Percentiles rank a stretch among this genome's conserved stretches.
Conservation (phyloP, 352 stramenopile species). For the Peronospora farinosa region DNA sequence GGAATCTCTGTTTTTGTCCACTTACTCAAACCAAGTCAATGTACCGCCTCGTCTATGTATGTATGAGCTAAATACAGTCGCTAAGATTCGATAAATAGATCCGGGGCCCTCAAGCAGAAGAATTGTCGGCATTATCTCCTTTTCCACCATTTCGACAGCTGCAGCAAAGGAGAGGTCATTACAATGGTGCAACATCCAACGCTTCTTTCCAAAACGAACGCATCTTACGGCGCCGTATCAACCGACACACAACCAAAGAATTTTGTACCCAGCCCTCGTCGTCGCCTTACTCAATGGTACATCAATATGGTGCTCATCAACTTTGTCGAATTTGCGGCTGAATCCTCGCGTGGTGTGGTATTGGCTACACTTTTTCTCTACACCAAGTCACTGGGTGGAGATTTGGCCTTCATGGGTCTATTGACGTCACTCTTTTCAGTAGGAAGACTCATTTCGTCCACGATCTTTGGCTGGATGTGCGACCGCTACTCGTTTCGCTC, state of each 20-base stretch:
- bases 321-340: conserved; percentile 77
- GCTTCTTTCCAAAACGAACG: conserved; percentile 12
- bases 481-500: conserved; percentile 75
- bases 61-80: conserved; percentile 1
- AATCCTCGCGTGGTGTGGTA: conserved; percentile 71
- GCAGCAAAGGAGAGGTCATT: conserved; percentile 4
- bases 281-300: conserved; percentile 53
- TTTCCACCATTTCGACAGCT: conserved; percentile 12
- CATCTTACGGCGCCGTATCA: conserved; percentile 29
- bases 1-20: conserved; percentile 6
- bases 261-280: conserved; percentile 36
- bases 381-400: conserved; percentile 69
- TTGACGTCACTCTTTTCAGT: conserved; percentile 80
- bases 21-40: conserved; percentile 18
- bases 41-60: conserved; percentile 6
- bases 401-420: conserved; percentile 73
- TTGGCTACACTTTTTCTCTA: conserved; percentile 81
- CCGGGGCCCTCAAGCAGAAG: too few species aligned
- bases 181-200: conserved; percentile 22
- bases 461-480: conserved; percentile 80
- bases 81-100: too few species aligned
- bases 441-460: conserved; percentile 74
- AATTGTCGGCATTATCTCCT: too few species aligned
- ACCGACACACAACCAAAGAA: conserved; percentile 26
- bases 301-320: conserved; percentile 80